Evolutionary conservation across 1,284 basidiomycete species (phyloP), one percentile per base, ranked within the genome.

Genomic region (Violaceomyces palustris): DNA sequence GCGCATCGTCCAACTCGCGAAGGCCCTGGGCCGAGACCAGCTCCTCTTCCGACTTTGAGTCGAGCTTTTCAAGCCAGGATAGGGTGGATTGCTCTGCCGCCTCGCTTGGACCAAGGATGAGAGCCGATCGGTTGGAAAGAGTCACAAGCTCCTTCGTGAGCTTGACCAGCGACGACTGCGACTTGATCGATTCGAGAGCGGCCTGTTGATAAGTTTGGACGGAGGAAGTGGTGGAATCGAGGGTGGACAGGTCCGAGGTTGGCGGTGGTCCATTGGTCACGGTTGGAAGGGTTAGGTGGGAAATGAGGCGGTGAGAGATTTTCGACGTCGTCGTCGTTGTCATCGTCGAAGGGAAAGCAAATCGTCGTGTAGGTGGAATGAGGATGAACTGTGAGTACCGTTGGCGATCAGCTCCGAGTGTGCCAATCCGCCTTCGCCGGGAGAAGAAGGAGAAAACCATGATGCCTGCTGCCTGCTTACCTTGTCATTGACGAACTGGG

Each of bases 1-100:
- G 62, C 50, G 62, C 46, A 28, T 35, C 37, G 36, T 69, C 57
- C 29, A 70, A 61, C 36, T 61, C 45, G 31, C 58, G 61, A 50
- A 67, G 56, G 17, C 56, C 50, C 11, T 64, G 50, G 21, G 60
- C 32, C 11, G 56, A 52, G 32, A 43, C 48, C 17, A 67, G 51
- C 53, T 51, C 45, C 39, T 49, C 42, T 37, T 60, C 57, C 6
- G 47, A 34, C 4, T 45, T 28, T 35, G 51, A 43, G 41, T 56
- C 52, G 32, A 60, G 42, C 43, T 50, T 60, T 32, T 53, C 39
- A 9, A 60, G 46, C 57, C 57, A 60, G 19, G 49, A 41, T 11
- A 21, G 45, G 24, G 57, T 51, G 25, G 42, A 19, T 3, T 49
- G 12, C 44, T 49, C 47, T 30, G 57, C 52, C 49, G 51, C 51